Base-by-base conservation (phyloP, 2,329 filamentous ascomycete species). In the Fusarium cyanostomum region DNA sequence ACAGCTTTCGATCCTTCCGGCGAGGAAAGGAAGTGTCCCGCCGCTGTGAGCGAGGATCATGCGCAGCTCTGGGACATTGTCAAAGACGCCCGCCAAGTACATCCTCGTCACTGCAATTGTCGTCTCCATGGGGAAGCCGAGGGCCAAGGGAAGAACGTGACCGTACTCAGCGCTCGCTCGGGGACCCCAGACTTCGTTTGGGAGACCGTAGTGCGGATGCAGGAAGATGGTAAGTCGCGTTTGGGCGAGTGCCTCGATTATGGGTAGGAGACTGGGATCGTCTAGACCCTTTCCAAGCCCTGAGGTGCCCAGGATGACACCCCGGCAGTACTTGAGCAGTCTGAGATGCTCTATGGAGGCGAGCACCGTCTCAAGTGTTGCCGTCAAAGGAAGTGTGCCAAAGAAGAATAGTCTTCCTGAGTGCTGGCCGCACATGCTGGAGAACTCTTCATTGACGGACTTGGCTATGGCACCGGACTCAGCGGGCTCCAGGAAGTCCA, bases 91-190 rank as follows among this genome's bases (percentile, higher is more conserved):
- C 0, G 89, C 86, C n/a, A 97, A 80, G 51, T 92, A 88, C 92
- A 97, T 96, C 42, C 94, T 83, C 5, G 91, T 87, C 3, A 97
- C 89, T 0, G 93, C 92, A 68, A 97, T 94, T 2, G 94, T 97
- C 1, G 94, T 97, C 78, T 97, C 94, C 66, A 97, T 86, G 0
- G 94, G 93, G 73, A 97, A 97, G 0, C 94, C 94, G 4, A 97
- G 80, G 0, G 92, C 92, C 0, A 97, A 80, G 0, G 93, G 91
- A 3, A 97, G 82, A 1, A 97, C 92, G 74, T 97, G 94, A 0
- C 94, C 94, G 72, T 96, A 97, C 59, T 89, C 88, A 18, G 79
- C 81, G 35, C 75, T 80, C 0, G 85, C 86, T 8, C 89, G 81
- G 0, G 91, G 86, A 0, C 94, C 94, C 78, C 91, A 97, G 4